Evolutionary conservation across 371 early-diverging fungal species (phyloP).

Genomic region (Syncephalastrum monosporum): DNA sequence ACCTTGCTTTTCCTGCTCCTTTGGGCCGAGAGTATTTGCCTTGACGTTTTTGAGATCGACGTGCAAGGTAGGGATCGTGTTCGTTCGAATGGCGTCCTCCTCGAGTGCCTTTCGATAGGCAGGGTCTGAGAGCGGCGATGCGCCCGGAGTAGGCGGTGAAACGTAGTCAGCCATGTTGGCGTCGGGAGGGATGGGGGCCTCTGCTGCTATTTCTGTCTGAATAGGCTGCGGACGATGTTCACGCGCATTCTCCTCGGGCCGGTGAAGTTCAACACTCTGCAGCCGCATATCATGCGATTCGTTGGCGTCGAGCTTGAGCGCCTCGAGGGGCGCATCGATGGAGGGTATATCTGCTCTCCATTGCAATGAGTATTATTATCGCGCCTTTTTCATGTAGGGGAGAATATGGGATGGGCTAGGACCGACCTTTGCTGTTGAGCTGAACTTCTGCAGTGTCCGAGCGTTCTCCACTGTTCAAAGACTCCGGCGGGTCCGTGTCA

Average conservation of each 20-base stretch:
- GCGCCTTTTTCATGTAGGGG: too few species aligned
- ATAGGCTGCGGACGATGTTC: conserved; percentile 16
- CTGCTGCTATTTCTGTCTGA: too few species aligned
- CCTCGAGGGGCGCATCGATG: too few species aligned
- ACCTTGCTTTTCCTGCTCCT: conserved; percentile 55
- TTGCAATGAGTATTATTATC: too few species aligned
- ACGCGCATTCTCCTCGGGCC: conserved; percentile 15
- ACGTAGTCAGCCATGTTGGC: conserved; percentile 50
- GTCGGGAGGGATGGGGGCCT: conserved; percentile 19
- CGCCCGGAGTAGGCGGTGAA: conserved; percentile 45
- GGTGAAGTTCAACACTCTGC: neutral
- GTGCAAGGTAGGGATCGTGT: conserved; percentile 24
- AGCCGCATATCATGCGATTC: too few species aligned
- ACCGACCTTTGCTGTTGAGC: too few species aligned
- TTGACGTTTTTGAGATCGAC: conserved; percentile 36
- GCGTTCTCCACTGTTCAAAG: too few species aligned
- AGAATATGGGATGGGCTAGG: too few species aligned
- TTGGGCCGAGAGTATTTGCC: conserved; percentile 46
- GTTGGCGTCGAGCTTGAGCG: too few species aligned
- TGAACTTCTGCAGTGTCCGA: too few species aligned
- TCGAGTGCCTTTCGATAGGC: conserved; percentile 9
- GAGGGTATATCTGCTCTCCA: too few species aligned
- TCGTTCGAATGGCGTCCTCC: conserved; percentile 5
- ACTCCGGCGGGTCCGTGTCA: too few species aligned
- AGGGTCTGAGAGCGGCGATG: conserved; percentile 17